Percentiles rank a stretch among this genome's conserved stretches.
Conservation (phyloP, 2,329 filamentous ascomycete genomes). For the Botrytis medusae region DNA sequence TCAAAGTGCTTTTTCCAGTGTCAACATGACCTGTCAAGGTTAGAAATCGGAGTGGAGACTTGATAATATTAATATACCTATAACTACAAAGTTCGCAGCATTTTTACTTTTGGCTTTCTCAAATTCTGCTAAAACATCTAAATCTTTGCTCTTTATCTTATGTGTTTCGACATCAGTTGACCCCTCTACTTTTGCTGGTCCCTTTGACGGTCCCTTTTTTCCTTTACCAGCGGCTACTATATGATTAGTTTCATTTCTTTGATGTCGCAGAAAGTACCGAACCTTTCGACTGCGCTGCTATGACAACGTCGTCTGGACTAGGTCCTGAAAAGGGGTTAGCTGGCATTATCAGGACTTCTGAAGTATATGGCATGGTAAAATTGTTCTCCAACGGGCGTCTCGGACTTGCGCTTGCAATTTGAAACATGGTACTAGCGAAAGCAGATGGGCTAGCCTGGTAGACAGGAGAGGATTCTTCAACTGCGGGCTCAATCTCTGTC, state of each 20-base stretch:
- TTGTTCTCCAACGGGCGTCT: slow-evolving; percentile 28
- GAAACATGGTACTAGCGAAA: slow-evolving; percentile 48
- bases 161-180: slow-evolving; percentile 49
- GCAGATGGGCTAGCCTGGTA: slow-evolving; percentile 42
- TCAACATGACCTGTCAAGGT: slow-evolving; percentile 77
- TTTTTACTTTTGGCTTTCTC: slow-evolving; percentile 74
- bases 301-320: slow-evolving; percentile 87
- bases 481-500: slow-evolving; percentile 7
- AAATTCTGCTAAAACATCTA: slow-evolving; percentile 82
- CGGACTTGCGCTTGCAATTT: slow-evolving; percentile 30
- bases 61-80: slow-evolving; percentile 59
- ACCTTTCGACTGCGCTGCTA: slow-evolving; percentile 87
- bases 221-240: slow-evolving; percentile 46
- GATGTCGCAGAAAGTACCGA: slow-evolving; percentile 48
- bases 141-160: slow-evolving; percentile 67
- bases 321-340: slow-evolving; percentile 74
- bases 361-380: slow-evolving; percentile 45
- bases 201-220: slow-evolving; percentile 42
- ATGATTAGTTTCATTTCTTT: slow-evolving; percentile 42
- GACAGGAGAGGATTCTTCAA: slow-evolving; percentile 26
- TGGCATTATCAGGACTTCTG: slow-evolving; percentile 43
- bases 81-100: slow-evolving; percentile 86
- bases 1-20: slow-evolving; percentile 94
- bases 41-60: slow-evolving; percentile 25
- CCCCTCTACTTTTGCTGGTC: slow-evolving; percentile 45